Evolutionary conservation across 805 yeast species (phyloP).

Genomic region (Pachysolen tannophilus): DNA sequence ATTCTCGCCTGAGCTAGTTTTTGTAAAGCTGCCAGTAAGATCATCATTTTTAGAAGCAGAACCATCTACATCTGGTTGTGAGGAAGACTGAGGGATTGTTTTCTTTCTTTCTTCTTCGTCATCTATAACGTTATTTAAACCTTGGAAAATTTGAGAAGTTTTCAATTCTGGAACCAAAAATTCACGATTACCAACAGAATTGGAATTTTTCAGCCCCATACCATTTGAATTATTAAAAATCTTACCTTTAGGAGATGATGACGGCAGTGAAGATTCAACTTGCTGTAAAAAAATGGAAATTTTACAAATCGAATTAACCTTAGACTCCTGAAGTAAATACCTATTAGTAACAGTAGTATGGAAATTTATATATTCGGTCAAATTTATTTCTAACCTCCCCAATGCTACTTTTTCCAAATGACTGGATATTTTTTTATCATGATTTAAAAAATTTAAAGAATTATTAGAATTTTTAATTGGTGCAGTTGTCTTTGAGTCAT

Average conservation of each 20-base stretch:
- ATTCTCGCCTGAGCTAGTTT: no score
- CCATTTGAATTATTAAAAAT: not conserved
- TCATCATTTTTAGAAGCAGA: not conserved
- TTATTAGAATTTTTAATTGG: no score
- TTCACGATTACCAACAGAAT: not conserved
- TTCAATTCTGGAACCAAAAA: slow-evolving; percentile 15
- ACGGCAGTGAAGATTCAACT: slow-evolving; percentile 10
- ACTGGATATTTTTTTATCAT: no score
- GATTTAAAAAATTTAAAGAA: no score
- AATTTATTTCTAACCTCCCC: slow-evolving; percentile 61
- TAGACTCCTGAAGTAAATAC: slow-evolving; percentile 68
- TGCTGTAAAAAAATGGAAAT: slow-evolving; percentile 34
- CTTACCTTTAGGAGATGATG: not conserved
- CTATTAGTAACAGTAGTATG: slow-evolving; percentile 45
- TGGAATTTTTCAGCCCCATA: slow-evolving; percentile 3
- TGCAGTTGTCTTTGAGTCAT: no score
- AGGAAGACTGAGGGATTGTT: no score
- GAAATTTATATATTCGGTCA: slow-evolving; percentile 63
- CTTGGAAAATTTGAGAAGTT: slow-evolving; percentile 16
- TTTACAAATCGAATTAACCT: slow-evolving; percentile 73
- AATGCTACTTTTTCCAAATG: slow-evolving; percentile 33
- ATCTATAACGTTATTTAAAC: slow-evolving; percentile 16
- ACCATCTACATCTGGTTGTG: no score
- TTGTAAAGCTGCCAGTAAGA: not conserved
- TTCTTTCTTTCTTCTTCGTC: slow-evolving; percentile 4